phyloP scores from a whole-genome alignment of 2,329 filamentous ascomycete species.

The Hypoxylon sp. region DNA sequence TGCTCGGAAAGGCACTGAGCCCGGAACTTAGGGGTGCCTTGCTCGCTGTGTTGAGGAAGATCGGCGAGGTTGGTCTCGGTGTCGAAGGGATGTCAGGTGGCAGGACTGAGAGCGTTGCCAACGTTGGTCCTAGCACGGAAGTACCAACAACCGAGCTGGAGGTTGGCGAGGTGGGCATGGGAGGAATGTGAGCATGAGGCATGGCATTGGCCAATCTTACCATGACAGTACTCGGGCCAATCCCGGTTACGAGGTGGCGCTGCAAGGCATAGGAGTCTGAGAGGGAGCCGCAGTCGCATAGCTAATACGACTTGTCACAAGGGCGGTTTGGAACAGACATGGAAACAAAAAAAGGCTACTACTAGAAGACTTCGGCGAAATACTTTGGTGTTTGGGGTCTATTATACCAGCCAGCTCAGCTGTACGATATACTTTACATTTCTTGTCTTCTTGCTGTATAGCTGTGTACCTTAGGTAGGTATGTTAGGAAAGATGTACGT shows the following conservation, averaged over 20 bases:
- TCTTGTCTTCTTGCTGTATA: conserved; percentile 7
- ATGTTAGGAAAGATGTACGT: no score
- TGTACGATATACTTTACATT: conserved; percentile 17
- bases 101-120: conserved; percentile 53
- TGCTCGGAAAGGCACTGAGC: conserved; percentile 83
- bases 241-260: not conserved
- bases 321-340: conserved; percentile 20
- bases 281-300: not conserved
- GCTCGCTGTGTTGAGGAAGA: conserved; percentile 77
- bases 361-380: conserved; percentile 29
- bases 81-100: conserved; percentile 58
- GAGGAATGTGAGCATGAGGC: conserved; percentile 31
- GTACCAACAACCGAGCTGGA: conserved; percentile 29
- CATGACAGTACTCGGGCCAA: not conserved
- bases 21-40: conserved; percentile 80
- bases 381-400: conserved; percentile 23
- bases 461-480: no score
- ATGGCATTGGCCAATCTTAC: not conserved
- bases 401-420: conserved; percentile 10
- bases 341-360: conserved; percentile 25
- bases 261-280: not conserved
- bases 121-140: conserved; percentile 36
- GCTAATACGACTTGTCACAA: conserved; percentile 21
- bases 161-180: conserved; percentile 35
- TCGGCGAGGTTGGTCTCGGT: conserved; percentile 78